Evolutionary conservation across 2,329 filamentous ascomycete species (phyloP).

Genomic region (Zarea fungicola): DNA sequence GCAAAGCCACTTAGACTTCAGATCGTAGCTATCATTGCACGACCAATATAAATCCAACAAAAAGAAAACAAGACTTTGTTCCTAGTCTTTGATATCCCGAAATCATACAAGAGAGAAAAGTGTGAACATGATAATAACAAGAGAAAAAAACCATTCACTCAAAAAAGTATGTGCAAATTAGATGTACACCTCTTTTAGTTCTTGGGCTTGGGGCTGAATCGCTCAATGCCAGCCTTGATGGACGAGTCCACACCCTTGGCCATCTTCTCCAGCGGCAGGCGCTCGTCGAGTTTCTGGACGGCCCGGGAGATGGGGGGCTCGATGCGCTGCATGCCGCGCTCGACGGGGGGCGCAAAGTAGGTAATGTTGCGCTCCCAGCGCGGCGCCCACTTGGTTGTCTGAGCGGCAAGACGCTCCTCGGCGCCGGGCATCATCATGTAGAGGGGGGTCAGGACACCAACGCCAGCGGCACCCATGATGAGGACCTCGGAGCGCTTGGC

Average conservation of each 20-base stretch:
- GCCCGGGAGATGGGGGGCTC: slow-evolving; percentile 42
- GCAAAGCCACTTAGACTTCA: background rate
- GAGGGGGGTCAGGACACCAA: slow-evolving; percentile 50
- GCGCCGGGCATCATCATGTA: slow-evolving; percentile 54
- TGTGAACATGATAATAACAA: no score
- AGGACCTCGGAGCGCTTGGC: slow-evolving; percentile 45
- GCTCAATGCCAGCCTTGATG: slow-evolving; percentile 42
- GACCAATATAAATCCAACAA: background rate
- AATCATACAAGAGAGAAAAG: no score
- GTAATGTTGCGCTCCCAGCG: slow-evolving; percentile 55
- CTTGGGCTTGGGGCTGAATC: slow-evolving; percentile 26
- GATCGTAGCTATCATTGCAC: background rate
- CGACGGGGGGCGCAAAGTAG: slow-evolving; percentile 45
- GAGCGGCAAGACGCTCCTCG: slow-evolving; percentile 47
- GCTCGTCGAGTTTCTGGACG: slow-evolving; percentile 41
- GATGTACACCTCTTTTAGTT: no score
- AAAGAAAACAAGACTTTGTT: background rate
- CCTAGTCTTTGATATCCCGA: no score
- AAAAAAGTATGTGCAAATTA: no score
- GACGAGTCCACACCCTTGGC: slow-evolving; percentile 43
- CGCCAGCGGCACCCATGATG: slow-evolving; percentile 49
- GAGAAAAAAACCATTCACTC: no score
- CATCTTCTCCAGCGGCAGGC: slow-evolving; percentile 45
- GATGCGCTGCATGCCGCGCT: slow-evolving; percentile 43
- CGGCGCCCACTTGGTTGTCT: slow-evolving; percentile 54